Evolutionary conservation across 805 yeast species (phyloP).

Genomic region (Blastobotrys parvus): DNA sequence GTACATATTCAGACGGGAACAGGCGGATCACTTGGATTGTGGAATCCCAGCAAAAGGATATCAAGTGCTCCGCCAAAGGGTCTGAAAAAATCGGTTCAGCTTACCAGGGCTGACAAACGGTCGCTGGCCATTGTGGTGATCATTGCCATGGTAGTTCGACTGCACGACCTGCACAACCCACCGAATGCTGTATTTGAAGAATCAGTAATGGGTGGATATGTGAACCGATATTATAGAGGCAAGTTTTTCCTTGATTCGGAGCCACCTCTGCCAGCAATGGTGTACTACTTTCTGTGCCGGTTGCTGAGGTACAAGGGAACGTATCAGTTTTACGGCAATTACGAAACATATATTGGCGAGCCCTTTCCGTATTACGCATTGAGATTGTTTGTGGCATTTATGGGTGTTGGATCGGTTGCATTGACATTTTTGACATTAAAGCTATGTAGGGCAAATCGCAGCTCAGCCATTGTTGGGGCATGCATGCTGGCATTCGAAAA

Average conservation of each 20-base stretch:
- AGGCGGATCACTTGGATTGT: constrained; percentile 14
- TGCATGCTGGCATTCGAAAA: constrained; percentile 42
- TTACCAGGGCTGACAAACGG: constrained; percentile 1
- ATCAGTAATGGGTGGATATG: constrained; percentile 12
- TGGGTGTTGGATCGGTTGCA: constrained; percentile 37
- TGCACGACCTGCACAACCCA: constrained; percentile 11
- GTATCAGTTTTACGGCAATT: constrained; percentile 22
- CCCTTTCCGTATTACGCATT: constrained; percentile 33
- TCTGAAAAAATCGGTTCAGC: not conserved
- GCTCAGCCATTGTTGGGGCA: constrained; percentile 37
- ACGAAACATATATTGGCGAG: constrained; percentile 20
- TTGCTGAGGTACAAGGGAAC: constrained; percentile 35
- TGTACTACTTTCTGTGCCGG: constrained; percentile 35
- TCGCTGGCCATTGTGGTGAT: constrained; percentile 1
- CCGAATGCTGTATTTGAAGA: constrained; percentile 15
- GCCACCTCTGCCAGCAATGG: constrained; percentile 44
- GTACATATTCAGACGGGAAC: constrained; percentile 6
- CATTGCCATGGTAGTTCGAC: constrained; percentile 7
- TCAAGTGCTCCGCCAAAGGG: constrained; percentile 1
- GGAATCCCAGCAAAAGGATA: constrained; percentile 10
- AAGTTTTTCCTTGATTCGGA: constrained; percentile 47
- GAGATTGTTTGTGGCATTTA: constrained; percentile 38
- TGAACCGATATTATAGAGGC: constrained; percentile 37
- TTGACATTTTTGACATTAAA: constrained; percentile 41
- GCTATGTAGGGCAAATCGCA: constrained; percentile 35